Conservation (phyloP, 169 alveolate genomes). For the Plasmodium billcollinsi region DNA sequence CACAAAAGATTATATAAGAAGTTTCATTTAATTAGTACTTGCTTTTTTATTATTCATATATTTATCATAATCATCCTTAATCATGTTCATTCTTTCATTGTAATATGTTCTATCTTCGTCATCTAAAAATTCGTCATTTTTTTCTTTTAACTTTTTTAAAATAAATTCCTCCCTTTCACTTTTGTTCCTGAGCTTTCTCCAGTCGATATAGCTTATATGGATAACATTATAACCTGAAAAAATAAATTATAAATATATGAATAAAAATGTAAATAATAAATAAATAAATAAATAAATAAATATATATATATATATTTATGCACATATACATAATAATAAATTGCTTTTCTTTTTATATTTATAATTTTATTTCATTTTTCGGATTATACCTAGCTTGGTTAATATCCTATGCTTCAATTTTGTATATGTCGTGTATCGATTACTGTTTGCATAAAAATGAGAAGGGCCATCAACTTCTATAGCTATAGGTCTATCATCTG, state of each 20-base stretch:
- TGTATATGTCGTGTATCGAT: slow-evolving; percentile 89
- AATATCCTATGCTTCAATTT: slow-evolving; percentile 93
- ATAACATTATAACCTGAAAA: slow-evolving; percentile 82
- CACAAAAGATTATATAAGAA: too few relatives aligned
- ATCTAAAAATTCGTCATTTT: slow-evolving; percentile 94
- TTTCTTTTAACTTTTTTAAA: slow-evolving; percentile 91
- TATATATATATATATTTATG: not conserved
- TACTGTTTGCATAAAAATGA: slow-evolving; percentile 92
- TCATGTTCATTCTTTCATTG: slow-evolving; percentile 86
- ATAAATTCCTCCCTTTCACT: slow-evolving; percentile 93
- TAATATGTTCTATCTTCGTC: slow-evolving; percentile 92
- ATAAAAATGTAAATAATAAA: not conserved
- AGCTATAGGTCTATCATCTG: slow-evolving; percentile 88
- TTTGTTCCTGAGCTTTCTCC: slow-evolving; percentile 91
- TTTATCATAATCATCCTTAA: slow-evolving; percentile 79
- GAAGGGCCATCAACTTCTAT: slow-evolving; percentile 96
- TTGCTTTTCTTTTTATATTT: not conserved
- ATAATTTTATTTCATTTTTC: slow-evolving; percentile 4
- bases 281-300: not conserved
- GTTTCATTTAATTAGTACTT: slow-evolving; percentile 10
- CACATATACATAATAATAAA: not conserved
- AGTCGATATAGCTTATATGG: slow-evolving; percentile 89
- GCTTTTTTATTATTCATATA: slow-evolving; percentile 76
- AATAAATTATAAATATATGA: not conserved
- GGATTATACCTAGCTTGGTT: slow-evolving; percentile 90